Conservation (phyloP, 106 monocot genomes). For the Allium sativum region DNA sequence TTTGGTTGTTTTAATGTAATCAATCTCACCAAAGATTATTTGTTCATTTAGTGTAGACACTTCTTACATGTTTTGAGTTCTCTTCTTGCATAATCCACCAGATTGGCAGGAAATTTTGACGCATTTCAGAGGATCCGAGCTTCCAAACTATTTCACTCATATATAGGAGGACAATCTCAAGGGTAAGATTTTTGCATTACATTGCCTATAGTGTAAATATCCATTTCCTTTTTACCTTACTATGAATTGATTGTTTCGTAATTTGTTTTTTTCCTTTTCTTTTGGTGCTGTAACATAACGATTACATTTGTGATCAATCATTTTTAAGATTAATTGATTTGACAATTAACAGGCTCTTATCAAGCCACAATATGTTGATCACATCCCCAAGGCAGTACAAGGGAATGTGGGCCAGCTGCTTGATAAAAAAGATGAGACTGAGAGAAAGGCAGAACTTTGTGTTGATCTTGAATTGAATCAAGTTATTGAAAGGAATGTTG, state of each 20-base stretch:
- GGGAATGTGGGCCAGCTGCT: slow-evolving; percentile 97
- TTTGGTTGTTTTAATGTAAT: slow-evolving; percentile 92
- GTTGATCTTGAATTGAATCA: slow-evolving; percentile 84
- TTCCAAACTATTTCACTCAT: slow-evolving; percentile 96
- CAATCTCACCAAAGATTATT: neutral
- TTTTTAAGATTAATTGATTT: neutral
- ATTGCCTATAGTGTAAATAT: neutral
- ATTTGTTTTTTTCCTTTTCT: neutral
- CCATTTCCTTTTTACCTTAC: neutral
- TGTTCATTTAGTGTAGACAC: no score
- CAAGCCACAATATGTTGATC: slow-evolving; percentile 98
- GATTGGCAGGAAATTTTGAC: slow-evolving; percentile 99
- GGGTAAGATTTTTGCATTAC: slow-evolving; percentile 22
- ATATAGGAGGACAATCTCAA: slow-evolving; percentile 91
- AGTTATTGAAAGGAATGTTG: slow-evolving; percentile 88
- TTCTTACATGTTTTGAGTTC: no score
- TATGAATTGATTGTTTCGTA: neutral
- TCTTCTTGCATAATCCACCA: slow-evolving; percentile 74
- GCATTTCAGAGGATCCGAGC: slow-evolving; percentile 93
- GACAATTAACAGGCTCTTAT: slow-evolving; percentile 59
- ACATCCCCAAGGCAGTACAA: slow-evolving; percentile 97
- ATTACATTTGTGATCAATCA: no score
- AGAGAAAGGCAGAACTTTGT: slow-evolving; percentile 60
- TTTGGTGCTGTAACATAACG: no score
- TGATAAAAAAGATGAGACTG: slow-evolving; percentile 87